A percentile compares a stretch with the other conserved stretches of the same genome.
Conservation (phyloP, 2,329 filamentous ascomycete genomes). For the Colletotrichum nymphaeae region DNA sequence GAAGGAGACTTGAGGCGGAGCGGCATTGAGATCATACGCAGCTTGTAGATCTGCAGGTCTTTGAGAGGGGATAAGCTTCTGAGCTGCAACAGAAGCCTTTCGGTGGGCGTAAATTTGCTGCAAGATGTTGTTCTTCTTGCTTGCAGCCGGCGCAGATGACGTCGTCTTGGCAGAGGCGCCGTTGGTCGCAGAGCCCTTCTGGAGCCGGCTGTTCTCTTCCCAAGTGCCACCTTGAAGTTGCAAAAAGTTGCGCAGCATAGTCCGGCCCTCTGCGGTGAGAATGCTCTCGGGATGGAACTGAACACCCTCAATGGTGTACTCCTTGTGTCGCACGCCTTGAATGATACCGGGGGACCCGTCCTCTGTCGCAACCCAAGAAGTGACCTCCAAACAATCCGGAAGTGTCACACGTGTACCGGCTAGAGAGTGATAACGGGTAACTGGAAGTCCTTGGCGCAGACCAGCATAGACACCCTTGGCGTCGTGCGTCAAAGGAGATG, state of each 20-base stretch:
- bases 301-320: conserved; percentile 91
- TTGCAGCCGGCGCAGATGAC: conserved; percentile 41
- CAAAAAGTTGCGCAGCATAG: conserved; percentile 94
- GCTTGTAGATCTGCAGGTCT: conserved; percentile 86
- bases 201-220: conserved; percentile 78
- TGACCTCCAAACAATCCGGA: conserved; percentile 86
- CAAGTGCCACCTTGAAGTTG: conserved; percentile 90
- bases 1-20: conserved; percentile 86
- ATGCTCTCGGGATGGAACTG: conserved; percentile 99
- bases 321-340: conserved; percentile 95
- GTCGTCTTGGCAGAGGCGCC: conserved; percentile 40
- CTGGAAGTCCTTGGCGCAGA: conserved; percentile 83
- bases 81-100: conserved; percentile 78
- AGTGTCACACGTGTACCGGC: conserved; percentile 91
- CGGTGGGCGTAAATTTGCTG: conserved; percentile 91
- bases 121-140: conserved; percentile 85
- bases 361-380: conserved; percentile 85
- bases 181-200: conserved; percentile 51
- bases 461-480: conserved; percentile 89
- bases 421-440: conserved; percentile 96
- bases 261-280: conserved; percentile 85
- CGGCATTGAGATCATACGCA: conserved; percentile 84
- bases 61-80: conserved; percentile 88
- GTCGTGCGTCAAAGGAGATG: conserved; percentile 90
- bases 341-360: conserved; percentile 88